A percentile compares a stretch with the other conserved stretches of the same genome.
phyloP scores from a whole-genome alignment of 768 basidiomycete species.

The Infundibulicybe gibba region DNA sequence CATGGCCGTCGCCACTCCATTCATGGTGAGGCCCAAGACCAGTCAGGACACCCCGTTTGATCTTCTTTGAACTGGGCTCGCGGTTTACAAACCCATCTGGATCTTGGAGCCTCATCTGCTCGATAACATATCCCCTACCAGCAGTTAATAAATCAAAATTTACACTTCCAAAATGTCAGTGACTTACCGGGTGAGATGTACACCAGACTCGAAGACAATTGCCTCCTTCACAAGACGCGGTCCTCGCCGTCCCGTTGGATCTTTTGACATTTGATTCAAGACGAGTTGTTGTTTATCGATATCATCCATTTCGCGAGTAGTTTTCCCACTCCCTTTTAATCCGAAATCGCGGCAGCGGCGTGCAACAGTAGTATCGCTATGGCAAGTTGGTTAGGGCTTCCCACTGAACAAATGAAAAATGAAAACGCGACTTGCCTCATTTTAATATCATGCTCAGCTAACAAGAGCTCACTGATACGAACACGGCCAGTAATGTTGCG shows the following conservation, averaged over 20 bases:
- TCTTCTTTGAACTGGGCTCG: conserved; percentile 22
- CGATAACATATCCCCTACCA: conserved; percentile 8
- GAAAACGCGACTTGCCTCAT: conserved; percentile 19
- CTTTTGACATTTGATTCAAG: conserved; percentile 28
- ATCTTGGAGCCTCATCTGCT: conserved; percentile 16
- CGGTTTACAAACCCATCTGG: conserved; percentile 16
- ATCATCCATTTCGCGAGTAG: conserved; percentile 22
- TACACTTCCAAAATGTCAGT: not conserved
- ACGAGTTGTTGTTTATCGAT: conserved; percentile 26
- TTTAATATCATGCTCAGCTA: conserved; percentile 7
- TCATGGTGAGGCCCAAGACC: conserved; percentile 23
- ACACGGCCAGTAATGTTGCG: conserved; percentile 7
- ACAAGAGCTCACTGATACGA: conserved; percentile 6
- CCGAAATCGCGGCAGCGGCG: conserved; percentile 22
- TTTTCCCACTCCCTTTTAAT: conserved; percentile 22
- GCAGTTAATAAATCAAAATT: no score
- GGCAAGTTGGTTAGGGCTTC: not conserved
- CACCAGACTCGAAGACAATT: conserved; percentile 23
- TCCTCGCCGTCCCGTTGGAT: conserved; percentile 23
- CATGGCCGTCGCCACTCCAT: conserved; percentile 31
- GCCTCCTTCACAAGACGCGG: conserved; percentile 20
- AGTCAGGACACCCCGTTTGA: conserved; percentile 9
- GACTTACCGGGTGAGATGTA: conserved; percentile 22
- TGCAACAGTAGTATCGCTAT: conserved; percentile 23
- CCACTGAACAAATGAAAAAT: not conserved